Conservation (phyloP, 179 eudicot genomes). For the Carnegiea gigantea region DNA sequence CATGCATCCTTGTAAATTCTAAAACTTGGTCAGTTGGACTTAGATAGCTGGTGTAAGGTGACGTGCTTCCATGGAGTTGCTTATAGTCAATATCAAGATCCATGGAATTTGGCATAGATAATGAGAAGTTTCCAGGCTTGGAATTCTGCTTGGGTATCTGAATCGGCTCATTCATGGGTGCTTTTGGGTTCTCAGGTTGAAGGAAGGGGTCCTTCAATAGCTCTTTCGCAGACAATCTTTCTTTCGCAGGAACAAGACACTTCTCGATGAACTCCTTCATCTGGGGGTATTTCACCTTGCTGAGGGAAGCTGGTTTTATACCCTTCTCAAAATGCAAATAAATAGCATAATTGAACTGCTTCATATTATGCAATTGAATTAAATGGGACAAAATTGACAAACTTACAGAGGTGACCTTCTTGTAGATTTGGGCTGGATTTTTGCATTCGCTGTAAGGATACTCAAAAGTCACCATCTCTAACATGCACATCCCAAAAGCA, state of each 20-base stretch:
- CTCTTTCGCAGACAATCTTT: constrained; percentile 72
- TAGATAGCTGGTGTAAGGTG: constrained; percentile 33
- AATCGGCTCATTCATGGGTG: constrained; percentile 34
- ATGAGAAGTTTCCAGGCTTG: constrained; percentile 27
- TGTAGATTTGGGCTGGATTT: constrained; percentile 82
- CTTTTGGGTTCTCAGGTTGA: constrained; percentile 37
- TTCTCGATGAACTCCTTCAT: constrained; percentile 78
- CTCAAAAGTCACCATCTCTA: constrained; percentile 85
- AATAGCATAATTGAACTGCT: background rate
- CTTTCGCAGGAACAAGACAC: constrained; percentile 63
- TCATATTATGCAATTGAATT: background rate
- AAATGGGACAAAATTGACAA: background rate
- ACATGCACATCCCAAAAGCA: constrained; percentile 91
- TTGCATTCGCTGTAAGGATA: constrained; percentile 86
- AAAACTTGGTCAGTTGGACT: constrained; percentile 36
- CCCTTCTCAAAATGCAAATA: constrained; percentile 45
- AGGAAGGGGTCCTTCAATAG: constrained; percentile 77
- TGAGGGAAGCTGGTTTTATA: constrained; percentile 74
- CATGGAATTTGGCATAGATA: constrained; percentile 53
- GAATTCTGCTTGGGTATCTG: constrained; percentile 36
- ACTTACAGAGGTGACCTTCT: constrained; percentile 78
- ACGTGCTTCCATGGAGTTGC: constrained; percentile 30
- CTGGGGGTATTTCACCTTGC: constrained; percentile 55
- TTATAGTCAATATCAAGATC: constrained; percentile 66
- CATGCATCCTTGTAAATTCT: constrained; percentile 53